A percentile compares a stretch with the other conserved stretches of the same genome.
Conservation (phyloP, 2,329 filamentous ascomycete species). For the Cladophialophora yegresii region DNA sequence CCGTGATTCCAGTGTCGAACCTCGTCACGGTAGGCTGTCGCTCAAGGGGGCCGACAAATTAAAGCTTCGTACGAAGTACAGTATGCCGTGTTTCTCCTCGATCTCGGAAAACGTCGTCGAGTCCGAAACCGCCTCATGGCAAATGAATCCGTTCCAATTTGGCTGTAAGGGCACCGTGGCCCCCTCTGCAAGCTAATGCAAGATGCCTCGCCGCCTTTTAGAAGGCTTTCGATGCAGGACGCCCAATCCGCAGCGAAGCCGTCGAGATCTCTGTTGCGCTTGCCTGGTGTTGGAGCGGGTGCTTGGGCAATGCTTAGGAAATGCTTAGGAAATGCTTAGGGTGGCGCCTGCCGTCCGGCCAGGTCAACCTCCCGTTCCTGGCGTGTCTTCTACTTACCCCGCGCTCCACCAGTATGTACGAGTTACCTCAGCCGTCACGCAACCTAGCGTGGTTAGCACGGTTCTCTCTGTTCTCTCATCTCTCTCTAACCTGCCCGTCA, state of each 20-base stretch:
- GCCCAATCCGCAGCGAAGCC: no score
- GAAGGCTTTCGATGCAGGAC: no score
- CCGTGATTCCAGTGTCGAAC: background rate
- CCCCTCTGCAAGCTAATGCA: no score
- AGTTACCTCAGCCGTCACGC: no score
- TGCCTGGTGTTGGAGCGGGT: background rate
- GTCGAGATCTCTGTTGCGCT: slow-evolving; percentile 1
- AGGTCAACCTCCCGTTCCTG: slow-evolving; percentile 2
- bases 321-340: background rate
- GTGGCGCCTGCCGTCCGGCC: background rate
- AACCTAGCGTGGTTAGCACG: background rate
- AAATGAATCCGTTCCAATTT: background rate
- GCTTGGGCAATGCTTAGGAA: background rate
- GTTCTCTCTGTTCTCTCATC: background rate
- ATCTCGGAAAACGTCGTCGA: background rate
- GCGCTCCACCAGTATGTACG: slow-evolving; percentile 9
- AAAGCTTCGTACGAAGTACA: background rate
- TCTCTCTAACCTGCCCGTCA: background rate
- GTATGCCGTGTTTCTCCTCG: background rate
- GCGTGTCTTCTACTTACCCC: background rate
- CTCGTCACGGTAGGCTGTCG: background rate
- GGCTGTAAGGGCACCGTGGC: no score
- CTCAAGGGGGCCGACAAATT: background rate
- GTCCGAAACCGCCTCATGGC: background rate
- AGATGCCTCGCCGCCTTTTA: no score